A percentile compares a stretch with the other conserved stretches of the same genome.
phyloP scores from a whole-genome alignment of 2,329 filamentous ascomycete species.

The Colletotrichum salicis region DNA sequence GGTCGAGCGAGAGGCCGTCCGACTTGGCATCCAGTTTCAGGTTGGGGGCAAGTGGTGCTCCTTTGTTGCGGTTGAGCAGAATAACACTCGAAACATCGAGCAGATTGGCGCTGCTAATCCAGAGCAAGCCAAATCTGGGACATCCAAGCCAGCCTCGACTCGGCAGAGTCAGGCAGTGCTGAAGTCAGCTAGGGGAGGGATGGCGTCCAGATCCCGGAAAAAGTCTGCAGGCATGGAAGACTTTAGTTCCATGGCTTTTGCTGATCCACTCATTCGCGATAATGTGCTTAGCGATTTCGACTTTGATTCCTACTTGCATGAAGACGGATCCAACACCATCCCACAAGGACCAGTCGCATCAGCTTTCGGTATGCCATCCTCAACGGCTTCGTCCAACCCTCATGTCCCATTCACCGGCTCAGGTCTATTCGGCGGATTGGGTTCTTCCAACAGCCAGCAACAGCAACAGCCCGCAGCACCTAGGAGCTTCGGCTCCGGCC shows the following conservation, averaged over 20 bases:
- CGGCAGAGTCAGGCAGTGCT: neutral
- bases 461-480: neutral
- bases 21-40: constrained; percentile 73
- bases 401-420: too few relatives aligned
- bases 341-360: too few relatives aligned
- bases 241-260: too few relatives aligned
- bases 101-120: neutral
- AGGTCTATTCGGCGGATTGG: too few relatives aligned
- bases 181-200: neutral
- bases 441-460: neutral
- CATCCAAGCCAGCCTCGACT: neutral
- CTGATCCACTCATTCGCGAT: too few relatives aligned
- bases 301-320: too few relatives aligned
- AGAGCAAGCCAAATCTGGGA: neutral
- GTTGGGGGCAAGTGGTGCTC: constrained; percentile 77
- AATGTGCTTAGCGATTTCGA: too few relatives aligned
- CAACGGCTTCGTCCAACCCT: too few relatives aligned
- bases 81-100: constrained; percentile 28
- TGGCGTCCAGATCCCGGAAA: neutral
- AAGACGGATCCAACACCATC: too few relatives aligned
- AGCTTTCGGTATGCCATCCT: too few relatives aligned
- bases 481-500: neutral
- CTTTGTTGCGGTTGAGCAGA: constrained; percentile 73
- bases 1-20: constrained; percentile 73
- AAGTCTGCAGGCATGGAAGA: too few relatives aligned